Percentiles rank a stretch among this genome's conserved stretches.
Evolutionary conservation across 1,139 yeast genomes (phyloP).

Genomic region (Hyphopichia khmerensis): DNA sequence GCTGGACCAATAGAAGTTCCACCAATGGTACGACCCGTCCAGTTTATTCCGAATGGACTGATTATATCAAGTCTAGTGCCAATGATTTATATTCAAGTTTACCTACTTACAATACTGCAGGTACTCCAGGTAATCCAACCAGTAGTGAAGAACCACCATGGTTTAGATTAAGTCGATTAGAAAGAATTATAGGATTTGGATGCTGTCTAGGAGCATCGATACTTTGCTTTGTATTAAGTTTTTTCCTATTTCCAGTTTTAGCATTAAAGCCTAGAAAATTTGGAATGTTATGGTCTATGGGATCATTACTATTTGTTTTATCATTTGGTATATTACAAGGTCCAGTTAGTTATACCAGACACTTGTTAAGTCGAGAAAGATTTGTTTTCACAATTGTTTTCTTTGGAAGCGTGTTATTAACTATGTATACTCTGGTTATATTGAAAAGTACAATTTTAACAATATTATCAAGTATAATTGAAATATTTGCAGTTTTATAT

Average conservation of each 20-base stretch:
- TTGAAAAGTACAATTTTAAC: constrained; percentile 75
- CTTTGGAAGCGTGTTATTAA: constrained; percentile 68
- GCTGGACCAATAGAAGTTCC: constrained; percentile 33
- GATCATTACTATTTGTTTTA: constrained; percentile 79
- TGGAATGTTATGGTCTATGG: constrained; percentile 88
- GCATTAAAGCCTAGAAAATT: constrained; percentile 91
- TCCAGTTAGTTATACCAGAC: constrained; percentile 74
- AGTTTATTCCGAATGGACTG: constrained; percentile 44
- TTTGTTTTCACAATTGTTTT: constrained; percentile 78
- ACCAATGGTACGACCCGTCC: constrained; percentile 19
- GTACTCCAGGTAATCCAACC: constrained; percentile 14
- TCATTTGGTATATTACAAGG: constrained; percentile 94
- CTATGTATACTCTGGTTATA: constrained; percentile 56
- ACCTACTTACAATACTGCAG: constrained; percentile 33
- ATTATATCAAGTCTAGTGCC: constrained; percentile 43
- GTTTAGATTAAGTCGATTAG: constrained; percentile 71
- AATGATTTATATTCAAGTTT: constrained; percentile 40
- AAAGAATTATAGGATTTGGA: constrained; percentile 73
- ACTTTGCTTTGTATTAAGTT: constrained; percentile 78
- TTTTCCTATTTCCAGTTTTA: constrained; percentile 83
- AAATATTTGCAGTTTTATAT: constrained; percentile 81
- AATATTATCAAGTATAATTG: constrained; percentile 70
- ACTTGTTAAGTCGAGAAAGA: constrained; percentile 72
- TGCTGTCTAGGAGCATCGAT: constrained; percentile 74
- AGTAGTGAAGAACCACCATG: constrained; percentile 47